These are phyloP conservation scores for Eutrema yunnanense DNA, from an alignment of 345 rosid genomes.

Conservation along the genomic window DNA sequence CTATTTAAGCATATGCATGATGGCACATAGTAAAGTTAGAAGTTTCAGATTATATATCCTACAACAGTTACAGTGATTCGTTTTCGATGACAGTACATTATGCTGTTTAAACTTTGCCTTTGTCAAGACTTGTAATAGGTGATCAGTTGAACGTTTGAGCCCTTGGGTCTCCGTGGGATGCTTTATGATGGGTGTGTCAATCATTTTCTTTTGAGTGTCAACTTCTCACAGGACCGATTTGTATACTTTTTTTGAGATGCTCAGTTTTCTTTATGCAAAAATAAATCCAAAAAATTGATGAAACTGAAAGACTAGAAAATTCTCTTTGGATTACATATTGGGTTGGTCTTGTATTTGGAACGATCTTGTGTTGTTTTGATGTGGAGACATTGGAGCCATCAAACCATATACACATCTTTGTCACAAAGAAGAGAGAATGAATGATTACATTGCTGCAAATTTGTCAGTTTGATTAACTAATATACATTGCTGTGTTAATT, in stretches of 20 bases:
- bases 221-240: neutral
- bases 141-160: conserved; percentile 59
- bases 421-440: neutral
- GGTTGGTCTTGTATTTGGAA: conserved; percentile 7
- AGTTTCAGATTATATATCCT: neutral
- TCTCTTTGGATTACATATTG: conserved; percentile 4
- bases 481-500: neutral
- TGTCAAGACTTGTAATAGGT: conserved; percentile 38
- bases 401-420: neutral
- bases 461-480: neutral
- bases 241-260: conserved; percentile 7
- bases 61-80: neutral
- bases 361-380: conserved; percentile 4
- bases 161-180: conserved; percentile 95
- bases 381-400: neutral
- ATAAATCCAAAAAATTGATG: neutral
- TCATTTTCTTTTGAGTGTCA: conserved; percentile 63
- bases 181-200: conserved; percentile 81
- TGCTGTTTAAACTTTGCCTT: neutral
- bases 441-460: neutral
- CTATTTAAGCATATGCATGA: neutral
- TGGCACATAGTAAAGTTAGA: neutral
- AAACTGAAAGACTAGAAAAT: neutral
- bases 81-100: neutral
- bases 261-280: conserved; percentile 15